Base-by-base conservation (phyloP, 768 basidiomycete genomes). In the Hemileccinum rubropunctum region DNA sequence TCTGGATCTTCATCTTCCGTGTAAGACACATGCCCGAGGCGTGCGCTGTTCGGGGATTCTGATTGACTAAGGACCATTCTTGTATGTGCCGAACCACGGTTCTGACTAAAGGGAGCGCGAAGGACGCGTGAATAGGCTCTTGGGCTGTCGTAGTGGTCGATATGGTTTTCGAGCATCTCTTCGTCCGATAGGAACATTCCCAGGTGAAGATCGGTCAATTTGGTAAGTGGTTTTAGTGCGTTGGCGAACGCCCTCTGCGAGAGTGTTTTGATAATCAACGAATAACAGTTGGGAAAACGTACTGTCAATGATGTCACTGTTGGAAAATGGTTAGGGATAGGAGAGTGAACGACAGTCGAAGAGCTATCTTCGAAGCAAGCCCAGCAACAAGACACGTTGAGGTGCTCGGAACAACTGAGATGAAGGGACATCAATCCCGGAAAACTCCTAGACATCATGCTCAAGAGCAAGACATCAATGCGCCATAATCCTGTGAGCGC, bases 121-220 rank as follows among this genome's bases (percentile, higher is more conserved):
- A 60, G 48, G 12, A 40, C 45, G 10, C 53, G 58, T 14, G 63
- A 56, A 47, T 68, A 58, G 2, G 51, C 46, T 36, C 41, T 39
- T n/a, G 62, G 60, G 8, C 56, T 60, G 26, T 65, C 62, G 47
- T 62, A 61, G 38, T 64, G 62, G 11, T 64, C 58, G 50, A 69
- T 63, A 50, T 83, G 81, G 36, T 63, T 57, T 47, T 76, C 71
- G 17, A 84, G 62, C 48, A 83, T 63, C 35, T 67, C 67, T 23
- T 78, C 74, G 45, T 77, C 73, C 0, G 84, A 86, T 17, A 88
- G 76, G 58, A 80, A 82, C 41, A 87, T 69, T 0, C 86, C 86
- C 18, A 88, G 68, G 55, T 79, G 77, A 14, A 88, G 72, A 50
- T 76, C 64, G 14, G 69, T 62, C 10, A 87, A 71, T 11, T 70